Evolutionary conservation across 2,329 filamentous ascomycete species (phyloP).

Genomic region (Phaeosphaeriaceae sp.): DNA sequence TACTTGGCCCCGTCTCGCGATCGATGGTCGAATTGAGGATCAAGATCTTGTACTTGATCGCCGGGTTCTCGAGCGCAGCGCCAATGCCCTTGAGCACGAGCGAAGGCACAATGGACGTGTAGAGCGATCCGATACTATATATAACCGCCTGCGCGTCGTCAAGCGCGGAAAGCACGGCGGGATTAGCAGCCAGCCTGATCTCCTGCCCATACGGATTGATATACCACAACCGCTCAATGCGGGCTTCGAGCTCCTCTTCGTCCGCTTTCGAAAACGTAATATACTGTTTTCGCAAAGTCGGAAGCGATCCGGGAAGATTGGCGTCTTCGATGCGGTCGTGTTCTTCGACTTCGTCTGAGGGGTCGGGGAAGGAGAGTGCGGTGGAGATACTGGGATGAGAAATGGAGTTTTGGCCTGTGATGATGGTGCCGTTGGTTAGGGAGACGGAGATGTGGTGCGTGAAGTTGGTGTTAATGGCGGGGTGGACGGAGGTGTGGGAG

Average conservation of each 20-base stretch:
- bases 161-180: conserved; percentile 76
- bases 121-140: conserved; percentile 93
- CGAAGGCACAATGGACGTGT: conserved; percentile 86
- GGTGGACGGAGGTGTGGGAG: conserved; percentile 77
- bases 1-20: conserved; percentile 80
- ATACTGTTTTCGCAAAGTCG: conserved; percentile 79
- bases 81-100: conserved; percentile 81
- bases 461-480: conserved; percentile 94
- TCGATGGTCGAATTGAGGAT: conserved; percentile 86
- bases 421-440: conserved; percentile 75
- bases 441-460: conserved; percentile 92
- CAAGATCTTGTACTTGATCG: conserved; percentile 74
- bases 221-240: conserved; percentile 89
- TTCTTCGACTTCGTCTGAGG: conserved; percentile 54
- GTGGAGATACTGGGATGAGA: conserved; percentile 41
- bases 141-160: conserved; percentile 71
- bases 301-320: conserved; percentile 80
- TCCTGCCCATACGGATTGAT: conserved; percentile 99
- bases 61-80: conserved; percentile 62
- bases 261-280: conserved; percentile 79
- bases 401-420: conserved; percentile 82
- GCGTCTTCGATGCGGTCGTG: conserved; percentile 78
- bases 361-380: conserved; percentile 29
- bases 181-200: conserved; percentile 83
- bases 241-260: conserved; percentile 76